Evolutionary conservation across 208 protist species (phyloP).

Genomic region (Zelonia costaricensis): DNA sequence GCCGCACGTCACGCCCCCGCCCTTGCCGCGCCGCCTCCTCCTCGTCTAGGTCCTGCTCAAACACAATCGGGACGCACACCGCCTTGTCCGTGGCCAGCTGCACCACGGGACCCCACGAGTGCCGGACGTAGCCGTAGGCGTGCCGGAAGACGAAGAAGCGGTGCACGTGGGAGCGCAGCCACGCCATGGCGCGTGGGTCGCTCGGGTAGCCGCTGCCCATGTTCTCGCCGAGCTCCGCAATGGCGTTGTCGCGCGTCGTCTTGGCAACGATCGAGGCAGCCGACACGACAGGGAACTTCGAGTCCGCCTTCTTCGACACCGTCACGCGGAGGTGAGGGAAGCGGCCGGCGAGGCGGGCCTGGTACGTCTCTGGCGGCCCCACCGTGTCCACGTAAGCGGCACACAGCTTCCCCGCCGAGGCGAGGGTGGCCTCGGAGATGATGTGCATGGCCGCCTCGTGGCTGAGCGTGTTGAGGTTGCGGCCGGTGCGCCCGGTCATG

Average conservation of each 20-base stretch:
- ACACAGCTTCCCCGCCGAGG: constrained; percentile 68
- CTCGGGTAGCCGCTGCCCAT: constrained; percentile 84
- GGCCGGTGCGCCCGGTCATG: constrained; percentile 70
- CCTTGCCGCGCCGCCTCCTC: constrained; percentile 28
- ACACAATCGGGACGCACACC: constrained; percentile 63
- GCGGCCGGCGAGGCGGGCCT: constrained; percentile 57
- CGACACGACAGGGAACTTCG: constrained; percentile 89
- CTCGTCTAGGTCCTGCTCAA: constrained; percentile 59
- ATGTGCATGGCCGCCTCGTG: constrained; percentile 86
- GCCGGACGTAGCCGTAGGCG: constrained; percentile 62
- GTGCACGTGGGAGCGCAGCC: constrained; percentile 72
- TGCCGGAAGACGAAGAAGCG: constrained; percentile 72
- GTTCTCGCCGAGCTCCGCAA: constrained; percentile 47
- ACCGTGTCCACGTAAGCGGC: constrained; percentile 95
- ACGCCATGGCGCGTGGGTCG: constrained; percentile 71
- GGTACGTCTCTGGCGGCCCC: constrained; percentile 84
- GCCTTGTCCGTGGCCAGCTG: constrained; percentile 48
- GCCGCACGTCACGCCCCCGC: constrained; percentile 27
- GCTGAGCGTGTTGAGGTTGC: constrained; percentile 89
- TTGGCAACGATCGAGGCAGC: constrained; percentile 95
- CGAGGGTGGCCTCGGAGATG: constrained; percentile 74
- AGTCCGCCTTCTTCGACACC: constrained; percentile 91
- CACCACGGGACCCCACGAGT: constrained; percentile 76
- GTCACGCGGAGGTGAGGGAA: constrained; percentile 90
- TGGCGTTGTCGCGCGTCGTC: constrained; percentile 61